A percentile compares a stretch with the other conserved stretches of the same genome.
Evolutionary conservation across 2,329 filamentous ascomycete species (phyloP).

Genomic region (Xylaria sp.): DNA sequence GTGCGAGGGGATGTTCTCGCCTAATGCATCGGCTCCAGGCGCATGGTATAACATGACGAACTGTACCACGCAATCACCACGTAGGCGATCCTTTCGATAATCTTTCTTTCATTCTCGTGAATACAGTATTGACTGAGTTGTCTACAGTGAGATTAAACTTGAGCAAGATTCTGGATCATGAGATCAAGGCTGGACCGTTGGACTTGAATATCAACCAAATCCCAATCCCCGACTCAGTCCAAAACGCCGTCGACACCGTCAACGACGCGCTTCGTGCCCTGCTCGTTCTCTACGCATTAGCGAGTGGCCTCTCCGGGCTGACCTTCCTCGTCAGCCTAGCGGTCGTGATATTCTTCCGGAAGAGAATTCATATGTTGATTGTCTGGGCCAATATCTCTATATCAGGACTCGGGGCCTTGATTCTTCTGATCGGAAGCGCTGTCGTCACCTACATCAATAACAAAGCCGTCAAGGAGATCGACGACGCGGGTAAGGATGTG

Average conservation of each 20-base stretch:
- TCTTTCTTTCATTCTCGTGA: too few relatives aligned
- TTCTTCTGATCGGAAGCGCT: conserved; percentile 50
- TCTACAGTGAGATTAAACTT: conserved; percentile 51
- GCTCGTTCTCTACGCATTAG: conserved; percentile 56
- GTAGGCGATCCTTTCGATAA: conserved; percentile 40
- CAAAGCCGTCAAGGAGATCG: conserved; percentile 50
- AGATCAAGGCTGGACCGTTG: conserved; percentile 53
- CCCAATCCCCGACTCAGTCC: conserved; percentile 51
- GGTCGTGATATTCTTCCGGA: conserved; percentile 38
- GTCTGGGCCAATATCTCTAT: conserved; percentile 47
- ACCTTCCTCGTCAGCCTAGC: conserved; percentile 49
- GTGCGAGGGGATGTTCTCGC: conserved; percentile 54
- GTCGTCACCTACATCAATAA: conserved; percentile 52
- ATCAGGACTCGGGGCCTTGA: conserved; percentile 44
- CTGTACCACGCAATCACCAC: conserved; percentile 49
- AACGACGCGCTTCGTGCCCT: conserved; percentile 55
- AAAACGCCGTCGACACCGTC: conserved; percentile 55
- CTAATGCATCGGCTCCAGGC: conserved; percentile 47
- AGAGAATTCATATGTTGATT: conserved; percentile 26
- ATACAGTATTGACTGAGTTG: conserved; percentile 11
- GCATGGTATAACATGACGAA: conserved; percentile 51
- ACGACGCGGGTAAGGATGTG: conserved; percentile 49
- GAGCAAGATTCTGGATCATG: conserved; percentile 52
- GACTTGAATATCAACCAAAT: conserved; percentile 53
- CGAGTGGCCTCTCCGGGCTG: conserved; percentile 49